Base-by-base conservation (phyloP, 192 early-diverging fungal genomes). In the Coemansia sp. region DNA sequence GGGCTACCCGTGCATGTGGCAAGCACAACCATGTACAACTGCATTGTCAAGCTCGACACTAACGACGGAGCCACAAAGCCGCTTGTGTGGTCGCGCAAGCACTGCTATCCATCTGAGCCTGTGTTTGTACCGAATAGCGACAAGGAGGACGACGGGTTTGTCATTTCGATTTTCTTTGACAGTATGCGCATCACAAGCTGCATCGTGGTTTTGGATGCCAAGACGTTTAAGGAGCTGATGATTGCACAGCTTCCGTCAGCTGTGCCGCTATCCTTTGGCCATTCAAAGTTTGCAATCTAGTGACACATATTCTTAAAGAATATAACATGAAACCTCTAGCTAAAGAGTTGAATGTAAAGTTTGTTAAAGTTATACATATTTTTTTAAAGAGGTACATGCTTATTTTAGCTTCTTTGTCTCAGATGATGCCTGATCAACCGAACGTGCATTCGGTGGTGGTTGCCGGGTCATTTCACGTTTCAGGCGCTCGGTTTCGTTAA, bases 51-150 rank as follows among this genome's bases (percentile, higher is more conserved):
- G 65, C 57, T 85, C 14, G 71, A 82, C 24, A 57, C 76, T 18
- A 73, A 69, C 41, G 78, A 81, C 12, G 55, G 75, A 15, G 40
- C 56, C n/a, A 69, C 11, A 8, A 23, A 40, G 53, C 69, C 65
- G 46, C 48, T 56, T 14, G 39, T 68, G 5, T 80, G 78, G 78
- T 58, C 75, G 43, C 78, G 87, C 64, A 81, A 80, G 45, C 73
- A 87, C 62, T 88, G 87, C 67, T 90, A 83, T 56, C 89, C 92
- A 24, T 87, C 87, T 9, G 89, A 94, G 71, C 85, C 92, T 1
- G 62, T 88, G 15, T 94, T 92, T 81, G 84, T 94, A 23, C 86
- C 89, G 40, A 78, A 58, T 30, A 64, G 62, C 62, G 63, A 63
- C 25, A 61, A 44, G 11, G 91, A 93, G 70, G 92, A 91, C 63